Evolutionary conservation across 2,329 filamentous ascomycete genomes (phyloP).

Genomic region (Microcyclospora tardicrescens): DNA sequence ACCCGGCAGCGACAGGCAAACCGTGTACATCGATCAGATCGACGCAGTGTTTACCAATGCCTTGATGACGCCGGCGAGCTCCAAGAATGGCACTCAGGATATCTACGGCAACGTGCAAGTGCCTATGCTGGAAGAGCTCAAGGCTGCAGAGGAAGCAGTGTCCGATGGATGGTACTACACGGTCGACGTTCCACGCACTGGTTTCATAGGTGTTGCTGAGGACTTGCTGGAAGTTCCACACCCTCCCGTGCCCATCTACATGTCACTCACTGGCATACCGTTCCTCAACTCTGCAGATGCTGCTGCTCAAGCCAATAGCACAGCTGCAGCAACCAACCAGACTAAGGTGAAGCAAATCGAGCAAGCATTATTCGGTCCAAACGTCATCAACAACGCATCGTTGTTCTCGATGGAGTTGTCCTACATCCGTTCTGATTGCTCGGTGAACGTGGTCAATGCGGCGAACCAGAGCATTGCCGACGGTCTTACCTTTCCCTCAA

Average conservation of each 20-base stretch:
- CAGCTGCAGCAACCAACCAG: no score
- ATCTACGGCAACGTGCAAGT: slow-evolving; percentile 8
- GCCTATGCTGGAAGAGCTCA: slow-evolving; percentile 7
- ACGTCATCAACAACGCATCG: not conserved
- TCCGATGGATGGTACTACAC: slow-evolving; percentile 4
- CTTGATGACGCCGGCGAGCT: slow-evolving; percentile 3
- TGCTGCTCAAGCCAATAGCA: no score
- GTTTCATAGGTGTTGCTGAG: not conserved
- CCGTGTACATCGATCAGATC: not conserved
- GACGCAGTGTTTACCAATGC: slow-evolving; percentile 4
- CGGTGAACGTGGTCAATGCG: not conserved
- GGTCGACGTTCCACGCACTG: not conserved
- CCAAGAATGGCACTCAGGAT: slow-evolving; percentile 8
- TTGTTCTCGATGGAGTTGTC: not conserved
- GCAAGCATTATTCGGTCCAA: not conserved
- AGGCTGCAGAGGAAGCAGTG: slow-evolving; percentile 2
- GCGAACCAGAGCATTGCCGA: not conserved
- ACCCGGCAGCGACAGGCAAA: no score
- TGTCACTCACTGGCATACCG: no score
- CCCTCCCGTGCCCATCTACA: no score
- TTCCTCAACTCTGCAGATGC: no score
- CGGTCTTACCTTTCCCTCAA: no score
- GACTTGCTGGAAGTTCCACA: not conserved
- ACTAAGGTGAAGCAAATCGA: not conserved
- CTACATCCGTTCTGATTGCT: not conserved